These are phyloP conservation scores for Erigeron canadensis DNA, from an alignment of 129 eudicot genomes.

Conservation along the genomic window DNA sequence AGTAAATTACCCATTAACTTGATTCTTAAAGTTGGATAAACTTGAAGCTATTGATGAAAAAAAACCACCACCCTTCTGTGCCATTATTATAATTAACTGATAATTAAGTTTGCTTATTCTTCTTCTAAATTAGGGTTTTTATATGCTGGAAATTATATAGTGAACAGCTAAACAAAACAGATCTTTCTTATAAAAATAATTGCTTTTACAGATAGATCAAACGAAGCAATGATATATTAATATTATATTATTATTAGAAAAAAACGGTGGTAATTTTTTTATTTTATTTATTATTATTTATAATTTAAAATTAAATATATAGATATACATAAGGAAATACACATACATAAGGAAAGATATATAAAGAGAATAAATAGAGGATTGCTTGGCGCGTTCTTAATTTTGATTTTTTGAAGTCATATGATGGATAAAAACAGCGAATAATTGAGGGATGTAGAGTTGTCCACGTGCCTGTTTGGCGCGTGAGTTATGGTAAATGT, in stretches of 20 bases:
- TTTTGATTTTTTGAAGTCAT: slow-evolving; percentile 26
- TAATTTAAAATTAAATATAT: background rate
- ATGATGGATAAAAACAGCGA: slow-evolving; percentile 28
- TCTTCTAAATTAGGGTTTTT: slow-evolving; percentile 11
- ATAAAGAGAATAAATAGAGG: background rate
- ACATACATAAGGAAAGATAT: no score
- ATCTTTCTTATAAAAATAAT: slow-evolving; percentile 24
- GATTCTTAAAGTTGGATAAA: slow-evolving; percentile 45
- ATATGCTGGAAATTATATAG: slow-evolving; percentile 11
- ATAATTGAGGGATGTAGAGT: background rate
- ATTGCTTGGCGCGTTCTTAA: slow-evolving; percentile 46
- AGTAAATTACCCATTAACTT: slow-evolving; percentile 54
- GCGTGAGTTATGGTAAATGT: slow-evolving; percentile 8
- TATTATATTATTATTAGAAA: background rate
- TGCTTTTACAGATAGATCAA: slow-evolving; percentile 32
- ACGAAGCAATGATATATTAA: background rate
- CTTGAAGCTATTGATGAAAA: slow-evolving; percentile 61
- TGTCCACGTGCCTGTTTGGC: slow-evolving; percentile 22
- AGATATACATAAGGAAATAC: no score
- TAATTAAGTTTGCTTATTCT: background rate
- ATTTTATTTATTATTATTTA: no score
- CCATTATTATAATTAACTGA: slow-evolving; percentile 31
- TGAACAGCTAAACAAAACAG: slow-evolving; percentile 25
- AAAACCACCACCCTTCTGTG: slow-evolving; percentile 52
- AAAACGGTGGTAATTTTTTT: slow-evolving; percentile 27